Base-by-base conservation (phyloP, 1,139 yeast species). In the Geotrichum klebahnii region DNA sequence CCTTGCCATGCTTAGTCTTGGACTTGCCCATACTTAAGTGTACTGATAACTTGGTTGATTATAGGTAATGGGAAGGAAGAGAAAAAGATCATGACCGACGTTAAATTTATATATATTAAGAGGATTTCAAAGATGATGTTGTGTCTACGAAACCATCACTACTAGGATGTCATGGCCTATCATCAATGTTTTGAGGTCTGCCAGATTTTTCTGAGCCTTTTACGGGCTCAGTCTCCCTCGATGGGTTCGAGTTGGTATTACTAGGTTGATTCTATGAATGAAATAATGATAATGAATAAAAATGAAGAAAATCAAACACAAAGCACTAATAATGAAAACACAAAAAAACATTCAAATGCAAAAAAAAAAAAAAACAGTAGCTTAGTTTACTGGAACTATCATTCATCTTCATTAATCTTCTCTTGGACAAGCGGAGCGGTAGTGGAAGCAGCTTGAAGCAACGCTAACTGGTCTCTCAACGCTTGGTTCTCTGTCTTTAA, bases 401-500 rank as follows among this genome's bases (percentile, higher is more conserved):
- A 34, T n/a, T 34, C 22, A 4, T 12, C 19, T n/a, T 17, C 20
- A 36, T 20, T 36, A n/a, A 4, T 17, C 23, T n/a, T 20, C 19
- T 19, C 5, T 5, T 34, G n/a, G 19, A 34, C 5, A 19, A 5
- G 17, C 19, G 10, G 10, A 9, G 10, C 36, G 16, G 36, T 8
- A 28, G 31, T 12, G 8, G 31, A 28, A 28, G 31, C 31, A 8
- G 31, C 14, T 12, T 12, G 33, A 32, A 39, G 34, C 43, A 14
- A 3, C 14, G 33, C 44, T 1, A 40, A 14, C 32, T 40, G 44
- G 8, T 12, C 40, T 41, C 51, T 55, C 37, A 54, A 42, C 23
- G 41, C 51, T 16, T 49, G 52, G 33, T 50, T 53, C 31, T 53
- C 54, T 24, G 37, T 31, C 4, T 36, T 33, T 39, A 60, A 33